Evolutionary conservation across 2,329 filamentous ascomycete genomes (phyloP).

Genomic region (Aspergillus sergii): DNA sequence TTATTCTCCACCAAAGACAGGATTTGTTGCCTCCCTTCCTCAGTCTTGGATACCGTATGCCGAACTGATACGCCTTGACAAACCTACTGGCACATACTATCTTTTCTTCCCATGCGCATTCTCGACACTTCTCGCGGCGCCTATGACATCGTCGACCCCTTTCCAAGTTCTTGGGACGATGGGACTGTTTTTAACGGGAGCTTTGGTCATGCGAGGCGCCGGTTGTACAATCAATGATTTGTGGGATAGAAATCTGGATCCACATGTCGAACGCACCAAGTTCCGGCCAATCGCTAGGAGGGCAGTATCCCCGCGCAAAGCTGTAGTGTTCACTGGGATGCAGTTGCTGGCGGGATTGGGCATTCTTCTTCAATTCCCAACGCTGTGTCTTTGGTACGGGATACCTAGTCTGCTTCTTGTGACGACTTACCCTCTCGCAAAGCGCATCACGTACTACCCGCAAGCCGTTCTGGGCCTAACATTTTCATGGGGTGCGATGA

Average conservation of each 20-base stretch:
- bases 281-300: constrained; percentile 55
- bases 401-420: constrained; percentile 48
- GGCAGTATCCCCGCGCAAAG: constrained; percentile 50
- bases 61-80: constrained; percentile 56
- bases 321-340: constrained; percentile 47
- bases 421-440: constrained; percentile 54
- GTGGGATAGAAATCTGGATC: constrained; percentile 58
- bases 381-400: constrained; percentile 47
- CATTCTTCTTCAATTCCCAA: constrained; percentile 47
- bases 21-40: constrained; percentile 50
- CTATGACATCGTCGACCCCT: constrained; percentile 37
- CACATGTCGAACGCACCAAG: constrained; percentile 53
- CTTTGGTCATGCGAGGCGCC: constrained; percentile 54
- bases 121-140: constrained; percentile 49
- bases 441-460: constrained; percentile 57
- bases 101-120: constrained; percentile 57
- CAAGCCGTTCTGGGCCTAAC: constrained; percentile 55
- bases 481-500: constrained; percentile 55
- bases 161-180: constrained; percentile 41
- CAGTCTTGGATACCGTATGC: constrained; percentile 57
- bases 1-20: constrained; percentile 50
- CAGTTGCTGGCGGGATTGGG: constrained; percentile 47
- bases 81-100: constrained; percentile 55
- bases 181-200: constrained; percentile 46
- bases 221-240: constrained; percentile 61